Evolutionary conservation across 139 green algal genomes (phyloP), one percentile per base, ranked within the genome.

Genomic region (Haematococcus lacustris): DNA sequence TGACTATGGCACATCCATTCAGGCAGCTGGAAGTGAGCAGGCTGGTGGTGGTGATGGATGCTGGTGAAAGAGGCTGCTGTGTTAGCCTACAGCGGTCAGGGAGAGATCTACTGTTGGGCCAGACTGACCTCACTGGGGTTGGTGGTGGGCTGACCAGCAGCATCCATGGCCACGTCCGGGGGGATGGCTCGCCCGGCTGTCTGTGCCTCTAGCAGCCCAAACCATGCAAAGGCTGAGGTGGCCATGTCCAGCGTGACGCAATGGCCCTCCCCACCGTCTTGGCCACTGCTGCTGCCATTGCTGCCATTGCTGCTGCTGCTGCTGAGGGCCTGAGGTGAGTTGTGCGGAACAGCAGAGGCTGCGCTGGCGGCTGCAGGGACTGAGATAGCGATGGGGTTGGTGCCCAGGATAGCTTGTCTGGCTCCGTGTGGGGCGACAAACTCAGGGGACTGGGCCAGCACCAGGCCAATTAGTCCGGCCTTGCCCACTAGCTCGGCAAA

Each of bases 321-420:
- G 73, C 73, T 0, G n/a, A n/a, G n/a, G n/a, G n/a, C n/a, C n/a
- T n/a, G n/a, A n/a, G n/a, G n/a, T n/a, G n/a, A n/a, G n/a, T n/a
- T n/a, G n/a, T n/a, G n/a, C n/a, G n/a, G n/a, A n/a, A n/a, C n/a
- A n/a, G n/a, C n/a, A n/a, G n/a, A n/a, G n/a, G n/a, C n/a, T n/a
- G n/a, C n/a, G n/a, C n/a, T n/a, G n/a, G n/a, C n/a, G n/a, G n/a
- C n/a, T n/a, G n/a, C n/a, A 9, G 87, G 87, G 2, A 91, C 83
- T 53, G 76, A 83, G 41, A 88, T 75, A n/a, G 82, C 87, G 69
- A 94, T 91, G 41, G 89, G 89, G 76, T 94, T 93, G 67, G 89
- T 94, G 47, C 89, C 89, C 75, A 93, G 93, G 40, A 94, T 82
- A 26, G 87, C 78, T 71, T 94, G 71, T 60, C 85, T 88, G 30